Percentiles rank a stretch among this genome's conserved stretches.
Evolutionary conservation across 768 basidiomycete species (phyloP).

Genomic region (Lyophyllum decastes): DNA sequence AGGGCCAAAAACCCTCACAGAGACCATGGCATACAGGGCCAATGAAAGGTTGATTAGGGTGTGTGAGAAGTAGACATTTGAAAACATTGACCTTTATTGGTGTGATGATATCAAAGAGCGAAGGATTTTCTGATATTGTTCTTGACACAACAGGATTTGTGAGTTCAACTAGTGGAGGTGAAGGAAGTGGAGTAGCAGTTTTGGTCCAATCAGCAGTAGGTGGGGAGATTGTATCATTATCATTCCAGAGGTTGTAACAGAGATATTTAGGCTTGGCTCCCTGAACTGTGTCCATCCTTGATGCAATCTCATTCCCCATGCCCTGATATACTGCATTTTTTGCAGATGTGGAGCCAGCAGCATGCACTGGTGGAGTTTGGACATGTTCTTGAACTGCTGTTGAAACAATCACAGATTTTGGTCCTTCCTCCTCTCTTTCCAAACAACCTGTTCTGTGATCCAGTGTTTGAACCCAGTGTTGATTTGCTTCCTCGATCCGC

Average conservation of each 20-base stretch:
- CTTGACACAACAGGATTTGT: conserved; percentile 11
- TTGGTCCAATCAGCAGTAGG: conserved; percentile 20
- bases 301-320: conserved; percentile 19
- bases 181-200: conserved; percentile 13
- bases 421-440: not conserved
- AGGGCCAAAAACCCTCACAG: conserved; percentile 41
- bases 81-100: conserved; percentile 24
- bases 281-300: not conserved
- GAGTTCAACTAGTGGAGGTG: conserved; percentile 13
- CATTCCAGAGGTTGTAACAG: conserved; percentile 18
- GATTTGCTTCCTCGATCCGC: not conserved
- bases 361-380: not conserved
- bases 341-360: not conserved
- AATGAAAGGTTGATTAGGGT: conserved; percentile 35
- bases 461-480: not conserved
- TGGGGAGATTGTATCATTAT: not conserved
- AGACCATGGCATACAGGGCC: conserved; percentile 13
- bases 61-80: conserved; percentile 16
- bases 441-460: not conserved
- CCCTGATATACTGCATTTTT: not conserved
- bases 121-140: conserved; percentile 25
- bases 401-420: conserved; percentile 1
- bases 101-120: conserved; percentile 34
- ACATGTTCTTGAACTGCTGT: not conserved
- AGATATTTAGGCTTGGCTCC: conserved; percentile 12